These are phyloP conservation scores for Claviceps quebecensis DNA, from an alignment of 2,329 filamentous ascomycete genomes.

Conservation along the genomic window DNA sequence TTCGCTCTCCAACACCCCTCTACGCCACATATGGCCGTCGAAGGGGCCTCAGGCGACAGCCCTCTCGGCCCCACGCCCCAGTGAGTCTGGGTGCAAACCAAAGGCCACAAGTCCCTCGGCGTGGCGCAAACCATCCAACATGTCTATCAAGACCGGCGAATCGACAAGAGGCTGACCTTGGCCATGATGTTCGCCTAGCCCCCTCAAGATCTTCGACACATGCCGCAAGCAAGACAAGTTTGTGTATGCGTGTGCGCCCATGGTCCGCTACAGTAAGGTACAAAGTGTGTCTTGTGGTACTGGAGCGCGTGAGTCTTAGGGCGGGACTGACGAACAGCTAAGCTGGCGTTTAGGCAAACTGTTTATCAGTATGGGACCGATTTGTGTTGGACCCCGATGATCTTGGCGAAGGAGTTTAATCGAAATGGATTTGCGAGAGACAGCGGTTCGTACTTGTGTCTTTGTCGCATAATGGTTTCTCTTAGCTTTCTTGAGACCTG, in stretches of 20 bases:
- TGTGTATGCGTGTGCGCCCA: constrained; percentile 48
- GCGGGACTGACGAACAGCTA: constrained; percentile 15
- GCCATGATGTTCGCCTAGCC: constrained; percentile 21
- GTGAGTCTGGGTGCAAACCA: constrained; percentile 1
- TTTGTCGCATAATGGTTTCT: not conserved
- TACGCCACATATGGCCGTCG: constrained; percentile 1
- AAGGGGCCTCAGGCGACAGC: not conserved
- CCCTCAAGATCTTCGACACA: constrained; percentile 44
- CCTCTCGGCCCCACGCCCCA: constrained; percentile 3
- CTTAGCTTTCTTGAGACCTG: no score
- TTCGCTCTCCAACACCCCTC: not conserved
- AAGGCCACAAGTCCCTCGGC: no score
- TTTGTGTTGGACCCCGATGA: constrained; percentile 60
- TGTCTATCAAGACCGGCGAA: no score
- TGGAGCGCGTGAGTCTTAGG: no score
- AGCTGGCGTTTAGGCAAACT: constrained; percentile 54
- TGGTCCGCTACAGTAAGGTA: constrained; percentile 52
- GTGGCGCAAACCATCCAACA: no score
- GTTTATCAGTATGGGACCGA: constrained; percentile 51
- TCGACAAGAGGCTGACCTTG: no score
- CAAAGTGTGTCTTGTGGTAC: constrained; percentile 1
- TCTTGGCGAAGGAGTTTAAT: constrained; percentile 56
- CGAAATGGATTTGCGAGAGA: constrained; percentile 44
- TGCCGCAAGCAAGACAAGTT: constrained; percentile 37
- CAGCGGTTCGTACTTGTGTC: constrained; percentile 29